Evolutionary conservation across 2,329 filamentous ascomycete genomes (phyloP).

Genomic region (Sporothrix protearum): DNA sequence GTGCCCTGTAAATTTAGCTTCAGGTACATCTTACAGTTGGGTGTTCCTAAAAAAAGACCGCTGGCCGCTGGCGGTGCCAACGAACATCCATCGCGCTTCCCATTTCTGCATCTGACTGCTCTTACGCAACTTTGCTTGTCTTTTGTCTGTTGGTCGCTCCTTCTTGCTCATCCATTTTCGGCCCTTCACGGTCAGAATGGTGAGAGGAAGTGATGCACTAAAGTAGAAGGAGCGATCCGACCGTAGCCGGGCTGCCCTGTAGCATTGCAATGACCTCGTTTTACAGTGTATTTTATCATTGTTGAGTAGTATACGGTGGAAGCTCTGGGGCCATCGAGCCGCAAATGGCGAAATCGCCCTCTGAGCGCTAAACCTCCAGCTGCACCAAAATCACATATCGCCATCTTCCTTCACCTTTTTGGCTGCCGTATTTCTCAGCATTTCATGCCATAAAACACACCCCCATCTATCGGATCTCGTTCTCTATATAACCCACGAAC

Average conservation of each 20-base stretch:
- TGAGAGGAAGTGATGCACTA: slow-evolving; percentile 1
- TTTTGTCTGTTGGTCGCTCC: background rate
- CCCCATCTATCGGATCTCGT: background rate
- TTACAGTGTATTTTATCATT: background rate
- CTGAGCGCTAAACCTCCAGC: background rate
- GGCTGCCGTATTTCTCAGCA: background rate
- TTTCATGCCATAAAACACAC: background rate
- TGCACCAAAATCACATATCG: background rate
- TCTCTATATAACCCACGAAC: slow-evolving; percentile 11
- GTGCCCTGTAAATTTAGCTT: background rate
- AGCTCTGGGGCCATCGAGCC: background rate
- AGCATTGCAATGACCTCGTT: background rate
- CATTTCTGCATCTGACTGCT: background rate
- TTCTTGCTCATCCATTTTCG: background rate
- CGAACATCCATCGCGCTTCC: background rate
- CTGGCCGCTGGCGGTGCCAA: background rate
- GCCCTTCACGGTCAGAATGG: background rate
- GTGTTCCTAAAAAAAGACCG: background rate
- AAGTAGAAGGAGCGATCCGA: background rate
- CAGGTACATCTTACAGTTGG: background rate
- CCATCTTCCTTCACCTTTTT: background rate
- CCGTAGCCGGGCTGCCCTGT: background rate
- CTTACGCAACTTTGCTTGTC: background rate
- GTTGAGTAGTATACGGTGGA: background rate
- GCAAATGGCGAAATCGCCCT: slow-evolving; percentile 14